These are phyloP conservation scores for Populus hybrid DNA, from an alignment of 441 rosid species.

Conservation along the genomic window DNA sequence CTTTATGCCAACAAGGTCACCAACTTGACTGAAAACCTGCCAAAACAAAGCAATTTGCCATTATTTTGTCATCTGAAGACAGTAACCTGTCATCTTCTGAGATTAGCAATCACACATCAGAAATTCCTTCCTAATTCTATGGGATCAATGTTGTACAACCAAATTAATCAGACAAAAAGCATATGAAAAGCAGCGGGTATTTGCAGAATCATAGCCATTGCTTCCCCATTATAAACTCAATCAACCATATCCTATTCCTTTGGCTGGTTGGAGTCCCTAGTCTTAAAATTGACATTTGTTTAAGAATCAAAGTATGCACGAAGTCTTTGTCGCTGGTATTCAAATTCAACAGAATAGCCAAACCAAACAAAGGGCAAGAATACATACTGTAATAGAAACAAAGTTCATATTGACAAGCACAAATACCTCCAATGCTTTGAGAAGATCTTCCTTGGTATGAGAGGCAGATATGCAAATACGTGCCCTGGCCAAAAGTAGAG, in stretches of 20 bases:
- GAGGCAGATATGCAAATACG: constrained; percentile 90
- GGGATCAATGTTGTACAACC: neutral
- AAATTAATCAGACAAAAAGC: neutral
- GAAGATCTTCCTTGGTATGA: constrained; percentile 72
- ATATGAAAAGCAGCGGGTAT: neutral
- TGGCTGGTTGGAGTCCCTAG: neutral
- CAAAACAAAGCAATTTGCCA: neutral
- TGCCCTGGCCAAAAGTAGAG: constrained; percentile 81
- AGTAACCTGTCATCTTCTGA: neutral
- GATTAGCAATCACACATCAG: neutral
- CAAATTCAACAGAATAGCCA: neutral
- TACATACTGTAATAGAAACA: neutral
- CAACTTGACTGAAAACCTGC: constrained; percentile 75
- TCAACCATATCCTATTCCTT: neutral
- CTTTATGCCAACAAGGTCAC: constrained; percentile 73
- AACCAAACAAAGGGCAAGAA: neutral
- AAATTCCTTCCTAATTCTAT: neutral
- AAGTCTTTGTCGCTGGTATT: neutral
- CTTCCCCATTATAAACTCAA: neutral
- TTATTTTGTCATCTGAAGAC: too few relatives aligned
- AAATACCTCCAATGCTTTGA: constrained; percentile 69
- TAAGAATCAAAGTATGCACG: neutral
- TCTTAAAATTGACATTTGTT: neutral
- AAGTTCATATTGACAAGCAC: neutral
- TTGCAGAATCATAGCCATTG: neutral